These are phyloP conservation scores for Ophiosphaerella herpotricha DNA, from an alignment of 2,329 filamentous ascomycete species.

Conservation along the genomic window DNA sequence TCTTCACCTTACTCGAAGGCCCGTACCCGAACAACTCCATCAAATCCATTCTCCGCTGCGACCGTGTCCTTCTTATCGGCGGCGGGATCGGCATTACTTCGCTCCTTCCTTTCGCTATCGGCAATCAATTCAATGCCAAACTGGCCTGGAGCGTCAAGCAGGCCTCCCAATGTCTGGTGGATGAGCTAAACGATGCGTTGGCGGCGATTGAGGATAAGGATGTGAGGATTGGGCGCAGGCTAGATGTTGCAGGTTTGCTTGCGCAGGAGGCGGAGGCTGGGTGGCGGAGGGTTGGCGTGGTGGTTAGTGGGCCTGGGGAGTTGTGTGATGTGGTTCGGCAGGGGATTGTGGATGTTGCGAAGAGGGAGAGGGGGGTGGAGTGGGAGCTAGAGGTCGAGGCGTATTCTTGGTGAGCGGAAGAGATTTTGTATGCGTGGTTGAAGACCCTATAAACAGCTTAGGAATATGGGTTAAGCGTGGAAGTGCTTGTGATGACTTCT, in stretches of 20 bases:
- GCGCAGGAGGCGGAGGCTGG: conserved; percentile 38
- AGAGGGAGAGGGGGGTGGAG: too few relatives aligned
- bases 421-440: too few relatives aligned
- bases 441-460: too few relatives aligned
- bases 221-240: conserved; percentile 40
- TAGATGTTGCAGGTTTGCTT: conserved; percentile 41
- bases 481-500: too few relatives aligned
- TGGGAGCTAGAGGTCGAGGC: too few relatives aligned
- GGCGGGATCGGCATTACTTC: conserved; percentile 56
- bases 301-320: conserved; percentile 47
- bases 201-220: neutral
- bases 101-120: conserved; percentile 40
- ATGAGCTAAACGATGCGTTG: neutral
- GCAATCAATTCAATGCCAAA: conserved; percentile 45
- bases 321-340: conserved; percentile 46
- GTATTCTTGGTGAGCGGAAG: too few relatives aligned
- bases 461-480: too few relatives aligned
- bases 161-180: conserved; percentile 7
- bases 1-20: conserved; percentile 49
- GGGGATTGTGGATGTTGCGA: too few relatives aligned
- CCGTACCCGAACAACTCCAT: conserved; percentile 46
- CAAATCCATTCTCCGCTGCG: conserved; percentile 20
- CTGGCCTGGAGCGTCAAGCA: conserved; percentile 45
- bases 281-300: conserved; percentile 45
- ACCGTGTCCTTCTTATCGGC: conserved; percentile 46